These are phyloP conservation scores for Acanthamoeba quina DNA, from an alignment of 208 protist species.

Conservation along the genomic window DNA sequence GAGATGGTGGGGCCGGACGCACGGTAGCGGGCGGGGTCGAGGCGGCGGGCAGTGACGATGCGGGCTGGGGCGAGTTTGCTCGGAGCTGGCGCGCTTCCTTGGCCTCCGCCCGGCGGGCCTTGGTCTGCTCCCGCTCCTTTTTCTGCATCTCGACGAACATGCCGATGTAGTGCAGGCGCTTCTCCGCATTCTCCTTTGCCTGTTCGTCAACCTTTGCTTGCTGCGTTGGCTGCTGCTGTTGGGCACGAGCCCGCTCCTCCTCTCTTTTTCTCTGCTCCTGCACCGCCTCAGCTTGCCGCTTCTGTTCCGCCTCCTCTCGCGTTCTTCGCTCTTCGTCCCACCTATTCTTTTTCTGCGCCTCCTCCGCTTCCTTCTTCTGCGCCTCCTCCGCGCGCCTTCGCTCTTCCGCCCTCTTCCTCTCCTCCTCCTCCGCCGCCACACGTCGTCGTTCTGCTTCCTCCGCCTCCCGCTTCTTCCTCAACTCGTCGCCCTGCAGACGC, in stretches of 20 bases:
- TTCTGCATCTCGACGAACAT: not conserved
- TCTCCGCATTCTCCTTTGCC: not conserved
- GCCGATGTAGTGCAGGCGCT: not conserved
- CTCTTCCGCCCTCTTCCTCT: not conserved
- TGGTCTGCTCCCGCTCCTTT: constrained; percentile 4
- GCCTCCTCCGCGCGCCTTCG: not conserved
- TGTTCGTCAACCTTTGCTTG: not conserved
- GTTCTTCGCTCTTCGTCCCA: not conserved
- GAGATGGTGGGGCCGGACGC: too few species aligned
- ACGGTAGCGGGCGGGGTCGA: too few species aligned
- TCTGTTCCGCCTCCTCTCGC: not conserved
- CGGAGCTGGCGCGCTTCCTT: not conserved
- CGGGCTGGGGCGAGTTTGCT: too few species aligned
- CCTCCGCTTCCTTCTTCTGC: not conserved
- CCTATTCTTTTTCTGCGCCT: not conserved
- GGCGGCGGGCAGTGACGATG: too few species aligned
- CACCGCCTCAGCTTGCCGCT: not conserved
- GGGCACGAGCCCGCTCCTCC: not conserved
- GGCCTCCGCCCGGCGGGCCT: not conserved
- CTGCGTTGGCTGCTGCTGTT: not conserved
- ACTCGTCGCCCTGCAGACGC: not conserved
- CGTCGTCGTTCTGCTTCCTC: too few species aligned
- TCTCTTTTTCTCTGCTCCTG: not conserved
- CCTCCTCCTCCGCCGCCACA: too few species aligned
- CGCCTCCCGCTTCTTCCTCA: not conserved